A percentile compares a stretch with the other conserved stretches of the same genome.
phyloP scores from a whole-genome alignment of 78 protist genomes.

The Guillardia theta region DNA sequence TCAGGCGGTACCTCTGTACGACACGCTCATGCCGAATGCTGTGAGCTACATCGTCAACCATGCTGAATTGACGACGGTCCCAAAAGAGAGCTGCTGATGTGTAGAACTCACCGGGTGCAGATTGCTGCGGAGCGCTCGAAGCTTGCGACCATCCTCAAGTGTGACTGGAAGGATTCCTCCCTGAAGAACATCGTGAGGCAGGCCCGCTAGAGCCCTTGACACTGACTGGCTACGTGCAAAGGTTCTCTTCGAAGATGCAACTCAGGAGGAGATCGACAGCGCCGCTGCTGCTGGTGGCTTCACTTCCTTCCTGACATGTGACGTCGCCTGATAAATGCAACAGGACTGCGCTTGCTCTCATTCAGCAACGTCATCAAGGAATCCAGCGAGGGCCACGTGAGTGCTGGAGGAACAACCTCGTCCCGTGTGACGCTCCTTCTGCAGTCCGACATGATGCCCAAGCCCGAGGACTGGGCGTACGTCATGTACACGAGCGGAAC shows the following conservation, averaged over 20 bases:
- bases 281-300: not conserved
- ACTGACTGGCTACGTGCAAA: no score
- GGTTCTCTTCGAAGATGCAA: not conserved
- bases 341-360: no score
- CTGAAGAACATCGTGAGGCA: not conserved
- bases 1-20: constrained; percentile 25
- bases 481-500: constrained; percentile 9
- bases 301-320: no score
- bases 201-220: no score
- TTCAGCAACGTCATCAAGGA: no score
- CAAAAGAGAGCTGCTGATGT: not conserved
- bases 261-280: not conserved
- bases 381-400: no score
- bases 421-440: no score
- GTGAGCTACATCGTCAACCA: not conserved
- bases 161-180: not conserved
- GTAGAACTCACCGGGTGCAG: no score
- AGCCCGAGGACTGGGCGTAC: not conserved
- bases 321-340: no score
- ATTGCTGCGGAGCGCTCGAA: no score
- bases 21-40: constrained; percentile 5
- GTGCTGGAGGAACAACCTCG: no score
- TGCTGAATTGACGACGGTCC: constrained; percentile 8
- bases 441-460: not conserved
- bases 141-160: not conserved